These are phyloP conservation scores for Coemansia pectinata DNA, from an alignment of 192 early-diverging fungal species.

Conservation along the genomic window DNA sequence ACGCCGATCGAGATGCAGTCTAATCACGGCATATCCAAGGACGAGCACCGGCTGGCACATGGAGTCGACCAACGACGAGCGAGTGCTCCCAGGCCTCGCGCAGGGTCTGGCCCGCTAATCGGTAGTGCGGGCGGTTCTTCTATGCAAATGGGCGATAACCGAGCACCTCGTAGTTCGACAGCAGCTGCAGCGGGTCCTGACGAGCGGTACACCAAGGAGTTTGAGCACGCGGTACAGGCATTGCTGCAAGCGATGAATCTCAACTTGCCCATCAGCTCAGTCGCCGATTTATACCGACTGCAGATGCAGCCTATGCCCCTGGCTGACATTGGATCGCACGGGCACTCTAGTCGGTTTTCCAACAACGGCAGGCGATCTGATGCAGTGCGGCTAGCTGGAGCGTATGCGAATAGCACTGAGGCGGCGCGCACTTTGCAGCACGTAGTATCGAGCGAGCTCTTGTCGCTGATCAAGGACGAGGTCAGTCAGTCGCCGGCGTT, in stretches of 20 bases:
- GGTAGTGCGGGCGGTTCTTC: neutral
- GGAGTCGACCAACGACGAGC: neutral
- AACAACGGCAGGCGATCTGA: constrained; percentile 1
- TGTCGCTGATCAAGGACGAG: constrained; percentile 53
- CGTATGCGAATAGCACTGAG: constrained; percentile 21
- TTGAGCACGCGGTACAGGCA: constrained; percentile 47
- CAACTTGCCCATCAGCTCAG: constrained; percentile 44
- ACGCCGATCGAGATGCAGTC: constrained; percentile 12
- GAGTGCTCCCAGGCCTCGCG: neutral
- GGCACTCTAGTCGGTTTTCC: constrained; percentile 9
- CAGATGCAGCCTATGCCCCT: constrained; percentile 34
- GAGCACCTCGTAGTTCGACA: constrained; percentile 6
- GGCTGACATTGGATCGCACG: constrained; percentile 30
- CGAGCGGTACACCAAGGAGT: constrained; percentile 41
- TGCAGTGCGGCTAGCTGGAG: constrained; percentile 34
- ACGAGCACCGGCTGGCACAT: neutral
- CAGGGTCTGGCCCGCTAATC: neutral
- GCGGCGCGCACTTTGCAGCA: constrained; percentile 48
- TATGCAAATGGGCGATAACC: constrained; percentile 5
- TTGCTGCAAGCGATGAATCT: constrained; percentile 51
- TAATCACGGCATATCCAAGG: neutral
- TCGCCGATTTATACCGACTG: constrained; percentile 42
- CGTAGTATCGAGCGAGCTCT: constrained; percentile 53
- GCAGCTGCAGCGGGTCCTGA: neutral
- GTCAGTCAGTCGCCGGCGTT: constrained; percentile 54